A percentile compares a stretch with the other conserved stretches of the same genome.
Evolutionary conservation across 2,329 filamentous ascomycete species (phyloP).

Genomic region (Curvularia eragrostidis): DNA sequence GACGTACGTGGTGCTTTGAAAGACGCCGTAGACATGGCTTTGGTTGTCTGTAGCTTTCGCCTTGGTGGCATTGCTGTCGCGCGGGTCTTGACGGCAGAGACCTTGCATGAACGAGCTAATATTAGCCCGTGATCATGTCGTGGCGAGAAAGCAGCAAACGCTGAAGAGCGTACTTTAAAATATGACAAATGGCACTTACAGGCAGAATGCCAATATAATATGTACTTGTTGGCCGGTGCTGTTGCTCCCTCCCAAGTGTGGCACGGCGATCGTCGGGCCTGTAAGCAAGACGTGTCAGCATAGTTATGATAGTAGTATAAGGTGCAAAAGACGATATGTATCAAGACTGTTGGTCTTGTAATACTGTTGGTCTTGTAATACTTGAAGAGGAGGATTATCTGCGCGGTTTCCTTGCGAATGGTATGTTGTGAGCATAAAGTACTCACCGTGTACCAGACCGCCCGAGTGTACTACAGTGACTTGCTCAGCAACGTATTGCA

Average conservation of each 20-base stretch:
- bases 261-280: conserved; percentile 13
- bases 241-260: not conserved
- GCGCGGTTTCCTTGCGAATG: not conserved
- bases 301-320: conserved; percentile 14
- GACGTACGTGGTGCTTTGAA: conserved; percentile 32
- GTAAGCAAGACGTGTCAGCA: conserved; percentile 29
- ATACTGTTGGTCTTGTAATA: not conserved
- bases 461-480: conserved; percentile 29
- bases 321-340: not conserved
- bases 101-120: conserved; percentile 18
- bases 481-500: conserved; percentile 26
- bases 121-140: conserved; percentile 27
- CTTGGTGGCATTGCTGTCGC: conserved; percentile 43
- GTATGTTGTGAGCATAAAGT: conserved; percentile 19
- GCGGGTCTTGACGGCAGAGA: conserved; percentile 11
- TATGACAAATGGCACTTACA: conserved; percentile 20
- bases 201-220: not conserved
- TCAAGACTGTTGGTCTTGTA: not conserved
- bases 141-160: not conserved
- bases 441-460: conserved; percentile 32
- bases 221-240: not conserved
- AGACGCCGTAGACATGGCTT: conserved; percentile 23
- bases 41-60: conserved; percentile 39
- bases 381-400: not conserved
- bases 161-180: not conserved